phyloP scores from a whole-genome alignment of 768 basidiomycete species.

The Ramaria sp. region DNA sequence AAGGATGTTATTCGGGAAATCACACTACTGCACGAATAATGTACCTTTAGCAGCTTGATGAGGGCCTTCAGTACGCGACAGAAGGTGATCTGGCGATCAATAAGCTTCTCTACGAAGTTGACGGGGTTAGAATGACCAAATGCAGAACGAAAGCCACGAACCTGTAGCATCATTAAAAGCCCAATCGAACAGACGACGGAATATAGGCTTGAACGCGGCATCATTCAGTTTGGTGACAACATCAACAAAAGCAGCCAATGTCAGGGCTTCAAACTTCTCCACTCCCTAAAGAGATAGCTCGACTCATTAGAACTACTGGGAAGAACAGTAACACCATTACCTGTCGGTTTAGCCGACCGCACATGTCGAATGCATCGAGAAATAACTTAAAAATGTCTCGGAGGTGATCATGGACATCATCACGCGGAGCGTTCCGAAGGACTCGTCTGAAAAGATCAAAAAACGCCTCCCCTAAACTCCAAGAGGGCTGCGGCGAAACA shows the following conservation, averaged over 20 bases:
- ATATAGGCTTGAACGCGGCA: constrained; percentile 79
- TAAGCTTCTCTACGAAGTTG: constrained; percentile 11
- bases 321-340: background rate
- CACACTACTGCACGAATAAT: constrained; percentile 2
- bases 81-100: constrained; percentile 49
- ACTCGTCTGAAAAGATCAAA: constrained; percentile 60
- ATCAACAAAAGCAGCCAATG: constrained; percentile 63
- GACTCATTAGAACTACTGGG: background rate
- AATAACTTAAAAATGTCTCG: constrained; percentile 68
- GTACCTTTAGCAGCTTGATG: constrained; percentile 82
- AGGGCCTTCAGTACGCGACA: constrained; percentile 63
- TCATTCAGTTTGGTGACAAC: constrained; percentile 91
- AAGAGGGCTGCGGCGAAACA: background rate
- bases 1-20: background rate
- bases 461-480: constrained; percentile 30
- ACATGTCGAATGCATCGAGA: constrained; percentile 59
- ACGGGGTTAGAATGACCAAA: constrained; percentile 8
- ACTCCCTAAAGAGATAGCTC: background rate
- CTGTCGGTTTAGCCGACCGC: constrained; percentile 4
- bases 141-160: constrained; percentile 18
- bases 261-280: constrained; percentile 15
- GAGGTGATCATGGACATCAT: constrained; percentile 54
- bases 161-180: constrained; percentile 55
- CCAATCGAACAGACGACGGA: constrained; percentile 92
- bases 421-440: constrained; percentile 52